Evolutionary conservation across 768 basidiomycete genomes (phyloP).

Genomic region (Lactarius indigo): DNA sequence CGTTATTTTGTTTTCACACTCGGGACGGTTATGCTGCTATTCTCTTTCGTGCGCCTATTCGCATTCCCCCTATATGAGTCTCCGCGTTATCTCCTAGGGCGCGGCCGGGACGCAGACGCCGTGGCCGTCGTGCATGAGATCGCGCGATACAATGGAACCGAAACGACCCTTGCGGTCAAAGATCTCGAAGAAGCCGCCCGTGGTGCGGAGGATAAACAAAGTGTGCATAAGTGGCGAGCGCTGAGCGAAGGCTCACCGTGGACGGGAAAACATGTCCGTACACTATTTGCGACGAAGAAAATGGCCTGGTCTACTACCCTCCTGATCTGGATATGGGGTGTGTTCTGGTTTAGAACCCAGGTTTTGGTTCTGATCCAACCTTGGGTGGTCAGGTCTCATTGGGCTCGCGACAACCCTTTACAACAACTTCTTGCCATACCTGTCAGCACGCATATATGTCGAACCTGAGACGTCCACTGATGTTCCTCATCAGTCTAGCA

Average conservation of each 20-base stretch:
- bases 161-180: slow-evolving; percentile 41
- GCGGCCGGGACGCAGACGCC: slow-evolving; percentile 50
- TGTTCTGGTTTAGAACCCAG: slow-evolving; percentile 23
- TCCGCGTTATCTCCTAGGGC: slow-evolving; percentile 54
- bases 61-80: slow-evolving; percentile 53
- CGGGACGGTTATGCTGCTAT: slow-evolving; percentile 48
- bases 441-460: slow-evolving; percentile 26
- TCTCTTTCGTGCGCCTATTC: slow-evolving; percentile 53
- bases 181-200: slow-evolving; percentile 38
- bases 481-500: slow-evolving; percentile 28
- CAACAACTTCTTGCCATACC: slow-evolving; percentile 38
- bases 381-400: slow-evolving; percentile 30
- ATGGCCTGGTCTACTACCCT: slow-evolving; percentile 65
- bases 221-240: slow-evolving; percentile 25
- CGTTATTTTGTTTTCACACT: slow-evolving; percentile 54
- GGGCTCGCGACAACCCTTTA: slow-evolving; percentile 37
- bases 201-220: slow-evolving; percentile 22
- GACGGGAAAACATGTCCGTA: slow-evolving; percentile 45
- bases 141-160: slow-evolving; percentile 48
- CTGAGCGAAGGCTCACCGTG: slow-evolving; percentile 43
- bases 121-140: slow-evolving; percentile 46
- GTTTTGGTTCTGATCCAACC: not conserved
- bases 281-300: slow-evolving; percentile 59
- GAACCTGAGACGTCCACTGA: not conserved
- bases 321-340: slow-evolving; percentile 47